phyloP scores from a whole-genome alignment of 176 grass and related monocot species.

The Zea mays region Zm-B73-REFERENCE-NAM-5.0 NC_050097.1:39384001-39384500 shows the following conservation, averaged over 20 bases:
- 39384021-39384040: constrained; percentile 64
- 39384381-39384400: constrained; percentile 36
- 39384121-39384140: constrained; percentile 10
- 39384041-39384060: constrained; percentile 72
- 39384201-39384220: constrained; percentile 41
- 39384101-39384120: constrained; percentile 66
- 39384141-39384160: constrained; percentile 22
- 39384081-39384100: constrained; percentile 75
- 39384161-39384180: constrained; percentile 23
- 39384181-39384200: constrained; percentile 41
- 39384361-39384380: constrained; percentile 35
- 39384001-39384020: constrained; percentile 74
- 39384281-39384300: constrained; percentile 39
- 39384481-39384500: constrained; percentile 26
- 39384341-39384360: constrained; percentile 42
- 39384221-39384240: constrained; percentile 60
- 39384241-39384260: constrained; percentile 49
- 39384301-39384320: constrained; percentile 39
- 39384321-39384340: constrained; percentile 46
- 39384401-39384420: constrained; percentile 5
- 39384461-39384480: constrained; percentile 12
- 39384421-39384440: not conserved
- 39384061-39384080: constrained; percentile 61
- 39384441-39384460: constrained; percentile 8
- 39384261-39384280: constrained; percentile 40